A percentile compares a stretch with the other conserved stretches of the same genome.
These are phyloP conservation scores for Saccharomycopsis capsularis DNA, from an alignment of 805 yeast species.

Conservation along the genomic window DNA sequence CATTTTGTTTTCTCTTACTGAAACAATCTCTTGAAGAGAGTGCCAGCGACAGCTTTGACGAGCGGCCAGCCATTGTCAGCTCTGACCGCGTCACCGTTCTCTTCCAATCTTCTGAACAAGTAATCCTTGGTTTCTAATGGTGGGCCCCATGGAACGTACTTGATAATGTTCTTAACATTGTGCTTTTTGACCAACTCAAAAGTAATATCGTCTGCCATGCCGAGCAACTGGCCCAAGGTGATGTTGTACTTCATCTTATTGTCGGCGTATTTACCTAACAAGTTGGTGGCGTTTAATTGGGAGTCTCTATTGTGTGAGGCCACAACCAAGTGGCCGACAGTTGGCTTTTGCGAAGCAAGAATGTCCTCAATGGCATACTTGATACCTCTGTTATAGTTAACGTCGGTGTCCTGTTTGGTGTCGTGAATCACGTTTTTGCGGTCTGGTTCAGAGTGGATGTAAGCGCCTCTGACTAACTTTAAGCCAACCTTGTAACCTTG, in stretches of 20 bases:
- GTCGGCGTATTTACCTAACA: slow-evolving; percentile 32
- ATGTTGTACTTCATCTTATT: slow-evolving; percentile 46
- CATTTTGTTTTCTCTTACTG: too few relatives aligned
- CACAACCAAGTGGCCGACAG: slow-evolving; percentile 73
- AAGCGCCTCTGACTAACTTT: slow-evolving; percentile 93
- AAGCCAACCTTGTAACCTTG: slow-evolving; percentile 66
- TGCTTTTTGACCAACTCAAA: slow-evolving; percentile 60
- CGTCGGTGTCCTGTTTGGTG: slow-evolving; percentile 76
- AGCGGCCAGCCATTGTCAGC: slow-evolving; percentile 75
- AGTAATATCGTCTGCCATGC: slow-evolving; percentile 92
- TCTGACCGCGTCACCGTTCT: slow-evolving; percentile 92
- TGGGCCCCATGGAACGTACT: slow-evolving; percentile 98
- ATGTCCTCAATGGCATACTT: slow-evolving; percentile 54
- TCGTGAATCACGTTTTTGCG: slow-evolving; percentile 61
- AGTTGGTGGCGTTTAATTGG: slow-evolving; percentile 60
- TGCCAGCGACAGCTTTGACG: slow-evolving; percentile 44
- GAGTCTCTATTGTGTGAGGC: slow-evolving; percentile 86
- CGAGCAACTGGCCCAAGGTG: slow-evolving; percentile 83
- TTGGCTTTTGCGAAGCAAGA: slow-evolving; percentile 33
- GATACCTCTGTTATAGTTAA: slow-evolving; percentile 66
- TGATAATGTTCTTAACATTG: slow-evolving; percentile 68
- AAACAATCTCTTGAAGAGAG: slow-evolving; percentile 30
- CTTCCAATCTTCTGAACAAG: slow-evolving; percentile 82
- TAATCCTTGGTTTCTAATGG: slow-evolving; percentile 90
- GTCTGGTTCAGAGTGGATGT: slow-evolving; percentile 80